Evolutionary conservation across 2,329 filamentous ascomycete species (phyloP).

Genomic region (Orbilia brochopaga): DNA sequence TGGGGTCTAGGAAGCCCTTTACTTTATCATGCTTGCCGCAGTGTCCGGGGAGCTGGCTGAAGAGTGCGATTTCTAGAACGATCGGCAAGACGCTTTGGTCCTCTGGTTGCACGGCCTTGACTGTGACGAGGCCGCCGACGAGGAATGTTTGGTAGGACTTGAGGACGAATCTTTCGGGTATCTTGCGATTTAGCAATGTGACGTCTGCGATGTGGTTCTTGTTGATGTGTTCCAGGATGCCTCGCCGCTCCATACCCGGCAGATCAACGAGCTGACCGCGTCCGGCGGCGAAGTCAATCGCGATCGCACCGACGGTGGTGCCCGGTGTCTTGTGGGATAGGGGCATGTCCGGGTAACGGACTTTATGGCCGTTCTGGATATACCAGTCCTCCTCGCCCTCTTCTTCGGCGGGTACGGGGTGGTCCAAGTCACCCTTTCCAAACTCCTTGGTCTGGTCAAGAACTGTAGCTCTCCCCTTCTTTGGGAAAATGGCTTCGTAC

Average conservation of each 20-base stretch:
- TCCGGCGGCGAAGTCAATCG: conserved; percentile 76
- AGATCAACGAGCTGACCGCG: conserved; percentile 92
- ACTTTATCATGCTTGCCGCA: conserved; percentile 82
- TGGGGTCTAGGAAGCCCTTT: conserved; percentile 7
- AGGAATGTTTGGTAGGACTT: conserved; percentile 80
- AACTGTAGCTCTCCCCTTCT: conserved; percentile 64
- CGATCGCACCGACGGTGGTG: conserved; percentile 92
- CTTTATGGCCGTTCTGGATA: conserved; percentile 67
- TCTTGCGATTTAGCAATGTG: conserved; percentile 78
- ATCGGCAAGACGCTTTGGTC: conserved; percentile 3
- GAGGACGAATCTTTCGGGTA: conserved; percentile 74
- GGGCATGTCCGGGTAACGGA: conserved; percentile 81
- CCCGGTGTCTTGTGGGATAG: conserved; percentile 85
- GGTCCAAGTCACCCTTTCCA: conserved; percentile 20
- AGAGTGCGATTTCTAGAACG: conserved; percentile 58
- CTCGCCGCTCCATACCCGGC: conserved; percentile 63
- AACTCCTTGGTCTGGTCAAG: neutral
- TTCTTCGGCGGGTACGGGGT: conserved; percentile 50
- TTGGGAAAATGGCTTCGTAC: conserved; percentile 86
- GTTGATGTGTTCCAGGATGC: conserved; percentile 52
- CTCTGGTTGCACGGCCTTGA: conserved; percentile 72
- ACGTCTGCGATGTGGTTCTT: conserved; percentile 58
- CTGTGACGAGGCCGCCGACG: conserved; percentile 82
- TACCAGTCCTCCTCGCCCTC: conserved; percentile 46
- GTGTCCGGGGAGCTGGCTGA: conserved; percentile 79